Conservation (phyloP, 495 filamentous ascomycete genomes). For the Podospora appendiculata region DNA sequence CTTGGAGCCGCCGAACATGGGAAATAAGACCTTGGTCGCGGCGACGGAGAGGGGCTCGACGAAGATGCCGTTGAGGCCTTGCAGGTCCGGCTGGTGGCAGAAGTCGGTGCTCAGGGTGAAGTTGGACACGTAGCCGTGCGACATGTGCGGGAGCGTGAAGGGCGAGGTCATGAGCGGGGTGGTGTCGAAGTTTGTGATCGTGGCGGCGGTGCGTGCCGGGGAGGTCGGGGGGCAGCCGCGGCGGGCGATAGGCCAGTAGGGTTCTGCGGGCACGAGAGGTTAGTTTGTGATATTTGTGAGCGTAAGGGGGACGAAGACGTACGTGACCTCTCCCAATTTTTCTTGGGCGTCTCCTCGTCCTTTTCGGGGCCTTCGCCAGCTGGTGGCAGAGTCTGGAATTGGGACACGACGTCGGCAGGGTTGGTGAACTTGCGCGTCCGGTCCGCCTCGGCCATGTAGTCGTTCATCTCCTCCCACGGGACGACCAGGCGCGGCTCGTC, state of each 20-base stretch:
- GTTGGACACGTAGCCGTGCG: constrained; percentile 55
- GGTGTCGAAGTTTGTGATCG: constrained; percentile 31
- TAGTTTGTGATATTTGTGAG: not conserved
- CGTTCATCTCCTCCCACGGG: constrained; percentile 57
- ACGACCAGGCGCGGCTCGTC: constrained; percentile 63
- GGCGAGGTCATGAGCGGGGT: constrained; percentile 34
- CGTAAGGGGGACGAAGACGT: constrained; percentile 7
- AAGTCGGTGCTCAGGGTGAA: constrained; percentile 58
- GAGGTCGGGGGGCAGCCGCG: constrained; percentile 54
- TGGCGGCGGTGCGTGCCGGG: constrained; percentile 40
- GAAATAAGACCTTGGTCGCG: constrained; percentile 43
- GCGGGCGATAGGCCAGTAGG: constrained; percentile 56
- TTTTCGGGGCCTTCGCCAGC: constrained; percentile 21
- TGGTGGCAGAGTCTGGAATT: constrained; percentile 24
- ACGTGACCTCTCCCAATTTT: constrained; percentile 38
- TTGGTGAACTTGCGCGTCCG: constrained; percentile 35
- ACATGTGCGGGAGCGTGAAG: constrained; percentile 33
- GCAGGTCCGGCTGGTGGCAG: constrained; percentile 53
- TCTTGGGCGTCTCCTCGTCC: constrained; percentile 16
- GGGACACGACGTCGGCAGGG: constrained; percentile 19
- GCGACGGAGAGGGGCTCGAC: constrained; percentile 49
- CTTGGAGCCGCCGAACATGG: constrained; percentile 71
- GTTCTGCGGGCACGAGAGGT: constrained; percentile 23
- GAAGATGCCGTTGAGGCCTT: constrained; percentile 61
- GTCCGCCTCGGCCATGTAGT: constrained; percentile 46